Evolutionary conservation across 2,329 filamentous ascomycete species (phyloP), one percentile per base, ranked within the genome.

Genomic region (Colletotrichum costaricense): DNA sequence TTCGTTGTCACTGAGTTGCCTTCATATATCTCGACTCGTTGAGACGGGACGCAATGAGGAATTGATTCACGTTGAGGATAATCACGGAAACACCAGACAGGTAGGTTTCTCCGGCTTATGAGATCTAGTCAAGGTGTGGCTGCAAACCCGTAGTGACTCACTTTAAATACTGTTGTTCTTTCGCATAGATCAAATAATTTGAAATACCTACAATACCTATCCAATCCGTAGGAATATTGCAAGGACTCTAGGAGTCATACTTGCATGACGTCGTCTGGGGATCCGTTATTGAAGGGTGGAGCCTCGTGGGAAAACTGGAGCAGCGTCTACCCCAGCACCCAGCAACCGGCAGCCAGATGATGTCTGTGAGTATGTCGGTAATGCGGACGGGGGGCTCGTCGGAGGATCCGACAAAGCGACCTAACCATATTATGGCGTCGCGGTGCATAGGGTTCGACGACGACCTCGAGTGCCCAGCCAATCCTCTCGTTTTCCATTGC

Each of bases 221-320:
- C 38, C 16, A 42, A 42, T 42, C 38, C 16, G 19, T 22, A 9
- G 19, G 42, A 7, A 42, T 33, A 58, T 46, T 22, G 24, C 26
- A 49, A 49, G 19, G 42, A 49, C 42, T n/a, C 42, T n/a, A 49
- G 30, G n/a, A 69, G 60, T 69, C 66, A 69, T 65, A 66, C 46
- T 65, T 73, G 67, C 70, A 73, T 73, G 70, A 73, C 70, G 70
- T 73, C 70, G 60, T 73, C 67, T 70, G 55, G 70, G 70, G 67
- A 49, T 70, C 70, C 70, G 56, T 73, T 46, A 56, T 52, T 65
- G 24, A 59, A 26, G 8, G 55, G 60, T 73, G 70, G 54, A 12
- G 24, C 55, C 14, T n/a, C 12, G 26, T 60, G 30, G 12, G 35
- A 57, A 70, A 55, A 59, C 16, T 70, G 67, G 60, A 66, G 66